Base-by-base conservation (phyloP, 352 stramenopile species). In the Paralagenidium karlingii region DNA sequence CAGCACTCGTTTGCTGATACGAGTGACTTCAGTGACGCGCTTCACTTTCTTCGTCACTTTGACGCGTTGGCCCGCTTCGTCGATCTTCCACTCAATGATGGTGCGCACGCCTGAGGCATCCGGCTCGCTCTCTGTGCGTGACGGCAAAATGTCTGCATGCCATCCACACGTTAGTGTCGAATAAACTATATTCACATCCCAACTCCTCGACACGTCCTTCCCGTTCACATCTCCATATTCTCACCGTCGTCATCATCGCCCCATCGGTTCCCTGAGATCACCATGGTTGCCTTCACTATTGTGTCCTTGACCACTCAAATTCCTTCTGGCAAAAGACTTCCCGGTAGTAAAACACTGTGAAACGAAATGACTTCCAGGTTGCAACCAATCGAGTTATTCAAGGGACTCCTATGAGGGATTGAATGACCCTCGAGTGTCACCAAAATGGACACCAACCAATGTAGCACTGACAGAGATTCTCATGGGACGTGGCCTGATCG, bases 381-480 rank as follows among this genome's bases (percentile, higher is more conserved):
- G 21, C 8, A 9, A 38, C 21, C 7, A 38, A 38, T 8, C 18
- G 31, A 8, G 21, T 16, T 38, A 10, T 38, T 38, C 18, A 38
- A 22, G 21, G 8, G n/a, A 38, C 18, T 38, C 18, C 18, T n/a
- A n/a, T 13, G n/a, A 32, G 10, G n/a, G 32, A 38, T 8, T 22
- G 21, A 38, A n/a, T 13, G 12, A 33, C n/a, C n/a, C n/a, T n/a
- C n/a, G n/a, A n/a, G n/a, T n/a, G n/a, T 53, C 65, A 90, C 77
- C 77, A 91, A 40, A 91, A 91, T n/a, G 77, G 77, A 59, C 77
- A 99, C 95, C 95, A 99, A 24, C 96, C 96, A 50, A 99, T 96
- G 55, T 99, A 99, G 40, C 95, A 86, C 55, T 99, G 94, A 47
- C 91, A 98, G 22, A 99, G 67, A 60, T 99, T 99, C 53, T 99